Base-by-base conservation (phyloP, 2,329 filamentous ascomycete species). In the Dothideomycetidae sp. region DNA sequence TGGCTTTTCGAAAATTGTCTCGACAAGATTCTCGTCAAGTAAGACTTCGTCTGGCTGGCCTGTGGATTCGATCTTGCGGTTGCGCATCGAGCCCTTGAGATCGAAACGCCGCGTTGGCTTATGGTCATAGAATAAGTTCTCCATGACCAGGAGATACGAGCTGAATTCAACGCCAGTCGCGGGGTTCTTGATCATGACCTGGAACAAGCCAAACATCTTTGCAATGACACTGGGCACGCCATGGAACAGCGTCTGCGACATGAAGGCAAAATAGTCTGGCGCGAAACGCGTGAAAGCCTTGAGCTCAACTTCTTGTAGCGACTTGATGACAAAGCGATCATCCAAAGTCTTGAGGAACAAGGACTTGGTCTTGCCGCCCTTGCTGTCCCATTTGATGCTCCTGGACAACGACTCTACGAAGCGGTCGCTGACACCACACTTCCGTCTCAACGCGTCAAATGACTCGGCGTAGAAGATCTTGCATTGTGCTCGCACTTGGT, bases 381-480 rank as follows among this genome's bases (percentile, higher is more conserved):
- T 93, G 3, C 84, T 93, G 59, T 98, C 90, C 82, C 88, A 98
- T 57, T 96, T 94, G 13, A 93, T 71, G 59, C 92, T 98, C 13
- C 90, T 76, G 5, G 90, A 96, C 14, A 98, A 66, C 1, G 86
- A 94, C 55, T 98, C 90, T 16, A 96, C 77, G 46, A 98, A 93
- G 23, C 90, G 81, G 53, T 96, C 86, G 1, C 84, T 78, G 5
- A 94, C 81, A 11, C 88, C 88, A 46, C 88, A 96, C 58, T 93
- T 94, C 40, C 82, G 74, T 39, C 90, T 76, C 28, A 98, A 69
- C 3, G 90, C 90, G 59, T 98, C 90, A 49, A 98, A 98, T 45
- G 94, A 90, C 56, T 96, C 90, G 0, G 90, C 90, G 51, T 92
- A 98, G 59, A 98, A 96, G 32, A 98, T 90, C 60, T 98, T 98